A percentile compares a stretch with the other conserved stretches of the same genome.
Conservation (phyloP, 2,329 filamentous ascomycete genomes). For the Aspergillus quadricinctus region DNA sequence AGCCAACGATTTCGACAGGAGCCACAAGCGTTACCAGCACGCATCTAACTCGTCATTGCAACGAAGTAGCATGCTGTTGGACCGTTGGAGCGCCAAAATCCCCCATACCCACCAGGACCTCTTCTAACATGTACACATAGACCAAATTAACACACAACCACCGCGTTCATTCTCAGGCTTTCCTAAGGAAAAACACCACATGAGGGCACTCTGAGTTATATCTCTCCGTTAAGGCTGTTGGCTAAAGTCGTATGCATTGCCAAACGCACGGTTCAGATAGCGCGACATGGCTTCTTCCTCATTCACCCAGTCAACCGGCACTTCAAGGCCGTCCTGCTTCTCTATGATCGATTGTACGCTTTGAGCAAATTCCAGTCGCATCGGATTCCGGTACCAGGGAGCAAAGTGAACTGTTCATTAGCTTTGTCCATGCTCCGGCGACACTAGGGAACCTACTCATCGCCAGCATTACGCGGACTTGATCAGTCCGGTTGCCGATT, state of each 20-base stretch:
- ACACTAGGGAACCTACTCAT: constrained; percentile 33
- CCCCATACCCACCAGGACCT: too few relatives aligned
- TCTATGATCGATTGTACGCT: constrained; percentile 47
- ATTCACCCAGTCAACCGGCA: constrained; percentile 49
- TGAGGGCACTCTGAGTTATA: too few relatives aligned
- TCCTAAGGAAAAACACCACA: too few relatives aligned
- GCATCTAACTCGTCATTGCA: too few relatives aligned
- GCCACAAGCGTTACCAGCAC: too few relatives aligned
- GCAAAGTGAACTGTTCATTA: neutral
- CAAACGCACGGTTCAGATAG: constrained; percentile 56
- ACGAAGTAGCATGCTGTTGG: too few relatives aligned
- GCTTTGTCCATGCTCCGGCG: constrained; percentile 7
- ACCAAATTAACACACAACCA: too few relatives aligned
- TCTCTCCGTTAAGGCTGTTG: constrained; percentile 31
- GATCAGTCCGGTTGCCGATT: constrained; percentile 49
- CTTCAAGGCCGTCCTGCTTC: constrained; percentile 41
- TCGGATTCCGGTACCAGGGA: neutral
- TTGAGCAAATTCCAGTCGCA: constrained; percentile 47
- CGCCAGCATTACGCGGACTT: constrained; percentile 55
- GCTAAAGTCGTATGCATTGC: constrained; percentile 60
- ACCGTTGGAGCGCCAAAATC: too few relatives aligned
- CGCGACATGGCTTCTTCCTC: constrained; percentile 36
- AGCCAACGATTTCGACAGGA: too few relatives aligned
- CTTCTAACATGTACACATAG: too few relatives aligned
- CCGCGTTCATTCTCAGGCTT: too few relatives aligned